These are phyloP conservation scores for Eragrostis tef DNA, from an alignment of 202 grass and related monocot genomes.

Conservation along the genomic window DNA sequence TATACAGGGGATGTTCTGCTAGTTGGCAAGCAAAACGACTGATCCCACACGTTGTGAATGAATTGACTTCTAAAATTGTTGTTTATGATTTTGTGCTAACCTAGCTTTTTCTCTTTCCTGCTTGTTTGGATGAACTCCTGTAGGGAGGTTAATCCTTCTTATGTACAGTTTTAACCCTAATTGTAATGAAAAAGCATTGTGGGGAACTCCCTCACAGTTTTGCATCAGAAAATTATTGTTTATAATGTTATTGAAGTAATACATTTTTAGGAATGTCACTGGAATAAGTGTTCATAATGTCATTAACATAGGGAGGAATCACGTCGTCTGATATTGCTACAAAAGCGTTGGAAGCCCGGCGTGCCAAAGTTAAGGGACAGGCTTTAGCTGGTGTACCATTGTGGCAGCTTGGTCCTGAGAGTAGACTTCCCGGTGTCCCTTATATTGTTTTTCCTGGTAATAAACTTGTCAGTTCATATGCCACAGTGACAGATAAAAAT, in stretches of 20 bases:
- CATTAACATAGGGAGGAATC: slow-evolving; percentile 77
- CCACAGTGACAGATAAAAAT: slow-evolving; percentile 26
- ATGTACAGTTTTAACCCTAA: too few species aligned
- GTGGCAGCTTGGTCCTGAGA: slow-evolving; percentile 95
- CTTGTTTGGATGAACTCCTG: too few species aligned
- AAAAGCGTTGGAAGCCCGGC: slow-evolving; percentile 86
- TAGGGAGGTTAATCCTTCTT: too few species aligned
- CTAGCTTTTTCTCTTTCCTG: too few species aligned
- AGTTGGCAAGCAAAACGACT: slow-evolving; percentile 32
- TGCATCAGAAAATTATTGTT: too few species aligned
- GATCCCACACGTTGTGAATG: slow-evolving; percentile 16
- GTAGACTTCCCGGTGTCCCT: slow-evolving; percentile 89
- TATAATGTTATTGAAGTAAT: too few species aligned
- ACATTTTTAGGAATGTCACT: too few species aligned
- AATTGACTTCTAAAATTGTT: slow-evolving; percentile 28
- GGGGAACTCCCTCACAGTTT: too few species aligned
- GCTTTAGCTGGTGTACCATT: slow-evolving; percentile 91
- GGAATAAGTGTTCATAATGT: slow-evolving; percentile 37
- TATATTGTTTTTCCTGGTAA: slow-evolving; percentile 99
- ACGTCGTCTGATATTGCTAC: slow-evolving; percentile 98
- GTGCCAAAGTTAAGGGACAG: slow-evolving; percentile 89
- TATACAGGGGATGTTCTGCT: slow-evolving; percentile 1
- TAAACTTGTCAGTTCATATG: slow-evolving; percentile 36
- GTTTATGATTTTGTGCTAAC: too few species aligned
- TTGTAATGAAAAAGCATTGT: too few species aligned